Conservation (phyloP, 2,329 filamentous ascomycete genomes). For the Nannizziopsis arthrosporioides region DNA sequence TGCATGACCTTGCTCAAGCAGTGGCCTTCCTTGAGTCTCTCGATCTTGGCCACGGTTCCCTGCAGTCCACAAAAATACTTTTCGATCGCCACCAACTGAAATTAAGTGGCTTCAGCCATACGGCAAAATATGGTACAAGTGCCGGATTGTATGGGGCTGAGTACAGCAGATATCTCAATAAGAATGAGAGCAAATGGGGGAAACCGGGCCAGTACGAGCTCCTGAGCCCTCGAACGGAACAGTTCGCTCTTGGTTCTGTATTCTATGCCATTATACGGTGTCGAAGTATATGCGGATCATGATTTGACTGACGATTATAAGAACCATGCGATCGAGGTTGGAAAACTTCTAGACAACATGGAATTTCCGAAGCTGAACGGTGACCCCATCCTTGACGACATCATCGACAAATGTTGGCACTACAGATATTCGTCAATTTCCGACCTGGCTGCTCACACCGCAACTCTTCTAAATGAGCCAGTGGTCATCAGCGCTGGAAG, state of each 20-base stretch:
- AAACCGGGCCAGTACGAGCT: constrained; percentile 16
- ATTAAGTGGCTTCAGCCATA: constrained; percentile 23
- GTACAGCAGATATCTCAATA: constrained; percentile 21
- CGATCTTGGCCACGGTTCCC: constrained; percentile 24
- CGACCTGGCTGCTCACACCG: constrained; percentile 2
- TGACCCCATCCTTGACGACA: constrained; percentile 19
- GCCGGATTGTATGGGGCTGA: constrained; percentile 20
- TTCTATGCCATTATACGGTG: constrained; percentile 26
- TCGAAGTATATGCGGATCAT: constrained; percentile 23
- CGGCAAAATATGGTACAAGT: constrained; percentile 19
- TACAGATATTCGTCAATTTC: constrained; percentile 1
- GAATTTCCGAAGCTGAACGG: constrained; percentile 19
- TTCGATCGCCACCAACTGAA: constrained; percentile 23
- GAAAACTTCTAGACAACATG: constrained; percentile 1
- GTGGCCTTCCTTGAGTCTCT: constrained; percentile 26
- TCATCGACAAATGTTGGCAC: constrained; percentile 14
- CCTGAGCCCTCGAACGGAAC: constrained; percentile 23
- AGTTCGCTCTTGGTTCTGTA: constrained; percentile 25
- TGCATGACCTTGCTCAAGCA: constrained; percentile 25
- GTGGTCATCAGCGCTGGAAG: no score
- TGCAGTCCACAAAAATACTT: constrained; percentile 25
- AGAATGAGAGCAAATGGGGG: background rate
- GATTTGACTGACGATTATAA: constrained; percentile 19
- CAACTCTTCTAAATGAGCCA: constrained; percentile 10
- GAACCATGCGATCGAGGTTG: constrained; percentile 16